Evolutionary conservation across 2,329 filamentous ascomycete genomes (phyloP).

Genomic region (Fusarium sublunatum): DNA sequence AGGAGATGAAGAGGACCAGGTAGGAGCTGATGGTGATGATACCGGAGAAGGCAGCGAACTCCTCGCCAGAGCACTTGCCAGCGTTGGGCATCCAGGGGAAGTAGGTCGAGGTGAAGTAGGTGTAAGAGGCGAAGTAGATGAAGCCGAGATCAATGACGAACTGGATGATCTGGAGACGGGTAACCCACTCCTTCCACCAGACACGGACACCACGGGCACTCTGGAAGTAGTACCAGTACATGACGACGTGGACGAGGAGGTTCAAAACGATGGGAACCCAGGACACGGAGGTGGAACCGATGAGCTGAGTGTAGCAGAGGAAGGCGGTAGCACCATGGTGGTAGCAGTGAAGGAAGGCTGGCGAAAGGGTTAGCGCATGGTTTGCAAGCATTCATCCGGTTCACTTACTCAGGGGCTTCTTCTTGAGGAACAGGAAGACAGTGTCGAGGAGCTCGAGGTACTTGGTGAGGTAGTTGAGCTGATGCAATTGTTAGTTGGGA

Average conservation of each 20-base stretch:
- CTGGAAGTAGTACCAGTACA: constrained; percentile 99
- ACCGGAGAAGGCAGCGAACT: constrained; percentile 93
- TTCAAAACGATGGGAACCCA: constrained; percentile 96
- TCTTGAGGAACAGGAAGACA: constrained; percentile 97
- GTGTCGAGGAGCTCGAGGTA: constrained; percentile 96
- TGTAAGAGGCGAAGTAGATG: constrained; percentile 99
- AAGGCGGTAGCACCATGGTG: constrained; percentile 97
- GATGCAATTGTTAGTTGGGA: constrained; percentile 33
- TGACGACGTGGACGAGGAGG: constrained; percentile 93
- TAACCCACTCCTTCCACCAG: constrained; percentile 99
- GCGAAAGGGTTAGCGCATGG: constrained; percentile 46
- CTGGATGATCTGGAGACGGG: constrained; percentile 94
- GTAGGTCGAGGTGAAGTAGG: constrained; percentile 95
- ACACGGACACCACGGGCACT: constrained; percentile 93
- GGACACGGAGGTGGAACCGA: constrained; percentile 91
- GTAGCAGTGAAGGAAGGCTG: constrained; percentile 97
- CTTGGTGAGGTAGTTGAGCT: constrained; percentile 99
- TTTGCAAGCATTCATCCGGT: not conserved
- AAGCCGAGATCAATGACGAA: constrained; percentile 98
- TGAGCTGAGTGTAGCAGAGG: constrained; percentile 96
- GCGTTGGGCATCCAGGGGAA: constrained; percentile 84
- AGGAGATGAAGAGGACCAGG: constrained; percentile 97
- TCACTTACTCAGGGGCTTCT: constrained; percentile 84
- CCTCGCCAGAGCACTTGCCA: constrained; percentile 92
- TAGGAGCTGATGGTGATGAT: constrained; percentile 94